These are phyloP conservation scores for Gonapodya sp. DNA, from an alignment of 192 early-diverging fungal genomes.

Conservation along the genomic window DNA sequence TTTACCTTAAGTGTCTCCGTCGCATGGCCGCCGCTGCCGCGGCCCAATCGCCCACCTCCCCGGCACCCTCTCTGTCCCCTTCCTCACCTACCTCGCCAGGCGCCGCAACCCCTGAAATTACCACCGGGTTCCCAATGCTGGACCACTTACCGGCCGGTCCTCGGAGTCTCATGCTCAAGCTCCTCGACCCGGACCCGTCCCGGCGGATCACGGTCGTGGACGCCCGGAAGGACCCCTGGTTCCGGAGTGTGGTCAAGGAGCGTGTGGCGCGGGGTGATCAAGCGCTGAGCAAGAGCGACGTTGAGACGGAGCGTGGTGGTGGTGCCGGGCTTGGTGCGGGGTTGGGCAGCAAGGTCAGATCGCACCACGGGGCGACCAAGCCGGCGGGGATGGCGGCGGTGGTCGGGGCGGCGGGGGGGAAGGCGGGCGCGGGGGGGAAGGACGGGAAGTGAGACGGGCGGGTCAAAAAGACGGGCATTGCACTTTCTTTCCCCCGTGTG, in stretches of 20 bases:
- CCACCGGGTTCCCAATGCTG: constrained; percentile 12
- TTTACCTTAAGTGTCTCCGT: not conserved
- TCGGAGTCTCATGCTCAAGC: constrained; percentile 35
- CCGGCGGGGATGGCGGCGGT: too few species aligned
- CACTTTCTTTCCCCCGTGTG: too few species aligned
- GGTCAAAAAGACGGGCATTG: too few species aligned
- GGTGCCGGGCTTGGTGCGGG: not conserved
- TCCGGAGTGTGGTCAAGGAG: not conserved
- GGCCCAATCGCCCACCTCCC: constrained; percentile 20
- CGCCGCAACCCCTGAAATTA: constrained; percentile 37
- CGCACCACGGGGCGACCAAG: too few species aligned
- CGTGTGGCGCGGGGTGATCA: not conserved
- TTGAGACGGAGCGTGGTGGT: not conserved
- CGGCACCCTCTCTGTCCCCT: constrained; percentile 36
- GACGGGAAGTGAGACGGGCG: too few species aligned
- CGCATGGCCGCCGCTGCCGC: not conserved
- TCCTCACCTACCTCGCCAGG: constrained; percentile 47
- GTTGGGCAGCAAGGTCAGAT: too few species aligned
- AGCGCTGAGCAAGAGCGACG: not conserved
- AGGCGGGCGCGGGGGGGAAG: too few species aligned
- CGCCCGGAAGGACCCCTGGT: constrained; percentile 5
- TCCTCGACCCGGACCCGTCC: constrained; percentile 49
- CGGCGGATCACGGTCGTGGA: constrained; percentile 23
- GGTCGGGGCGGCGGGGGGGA: too few species aligned
- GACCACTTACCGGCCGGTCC: constrained; percentile 13